Evolutionary conservation across 306 rosid species (phyloP).

Genomic region (Lathyrus oleraceus): DNA sequence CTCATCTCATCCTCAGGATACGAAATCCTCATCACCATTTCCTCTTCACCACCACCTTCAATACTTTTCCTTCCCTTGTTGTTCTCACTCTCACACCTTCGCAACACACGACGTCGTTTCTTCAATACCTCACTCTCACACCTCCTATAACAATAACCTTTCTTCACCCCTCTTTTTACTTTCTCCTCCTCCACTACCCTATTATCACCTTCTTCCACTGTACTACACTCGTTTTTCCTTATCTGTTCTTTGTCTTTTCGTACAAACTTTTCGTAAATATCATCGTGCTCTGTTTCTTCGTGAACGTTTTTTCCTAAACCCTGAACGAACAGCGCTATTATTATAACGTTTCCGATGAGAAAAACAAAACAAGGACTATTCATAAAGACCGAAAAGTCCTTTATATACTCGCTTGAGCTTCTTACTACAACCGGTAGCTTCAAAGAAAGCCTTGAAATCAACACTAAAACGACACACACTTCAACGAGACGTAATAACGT

Average conservation of each 20-base stretch:
- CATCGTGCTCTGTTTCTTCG: constrained; percentile 33
- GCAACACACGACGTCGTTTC: constrained; percentile 35
- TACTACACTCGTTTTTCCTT: neutral
- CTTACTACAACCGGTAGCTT: constrained; percentile 57
- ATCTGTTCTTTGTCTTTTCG: constrained; percentile 22
- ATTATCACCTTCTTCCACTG: neutral
- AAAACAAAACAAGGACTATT: constrained; percentile 69
- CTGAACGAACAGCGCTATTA: constrained; percentile 68
- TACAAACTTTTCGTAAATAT: constrained; percentile 60
- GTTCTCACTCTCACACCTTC: constrained; percentile 63
- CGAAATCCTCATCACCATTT: neutral
- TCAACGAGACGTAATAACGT: constrained; percentile 59
- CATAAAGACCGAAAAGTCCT: constrained; percentile 46
- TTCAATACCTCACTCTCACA: constrained; percentile 47
- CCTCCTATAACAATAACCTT: constrained; percentile 39
- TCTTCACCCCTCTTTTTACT: constrained; percentile 34
- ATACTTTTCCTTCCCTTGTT: constrained; percentile 25
- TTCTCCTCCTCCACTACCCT: constrained; percentile 19
- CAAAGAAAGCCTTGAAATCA: constrained; percentile 60
- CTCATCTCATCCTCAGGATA: constrained; percentile 65
- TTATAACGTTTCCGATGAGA: constrained; percentile 66
- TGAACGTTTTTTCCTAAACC: constrained; percentile 25
- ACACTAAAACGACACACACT: constrained; percentile 52
- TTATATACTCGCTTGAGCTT: constrained; percentile 60
- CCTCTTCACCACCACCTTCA: constrained; percentile 26